These are phyloP conservation scores for Irpex rosettiformis DNA, from an alignment of 1,284 basidiomycete species.

Conservation along the genomic window DNA sequence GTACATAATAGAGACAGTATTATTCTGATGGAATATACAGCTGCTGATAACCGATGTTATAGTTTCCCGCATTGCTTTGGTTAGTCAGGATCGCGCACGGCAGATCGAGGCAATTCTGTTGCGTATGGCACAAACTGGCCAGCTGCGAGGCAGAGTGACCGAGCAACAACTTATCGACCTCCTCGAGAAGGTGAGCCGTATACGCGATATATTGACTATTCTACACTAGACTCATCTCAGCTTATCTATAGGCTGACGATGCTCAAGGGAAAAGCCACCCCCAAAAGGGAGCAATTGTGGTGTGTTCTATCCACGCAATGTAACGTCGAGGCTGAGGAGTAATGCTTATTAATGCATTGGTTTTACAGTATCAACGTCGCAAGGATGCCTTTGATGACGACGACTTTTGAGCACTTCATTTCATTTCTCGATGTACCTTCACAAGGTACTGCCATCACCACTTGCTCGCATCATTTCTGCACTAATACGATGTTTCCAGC, in stretches of 20 bases:
- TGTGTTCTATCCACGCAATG: conserved; percentile 32
- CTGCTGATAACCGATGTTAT: conserved; percentile 1
- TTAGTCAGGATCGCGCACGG: conserved; percentile 83
- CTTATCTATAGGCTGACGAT: conserved; percentile 55
- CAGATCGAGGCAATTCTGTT: conserved; percentile 86
- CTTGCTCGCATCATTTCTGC: too few relatives aligned
- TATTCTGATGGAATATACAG: conserved; percentile 2
- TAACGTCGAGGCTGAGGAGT: not conserved
- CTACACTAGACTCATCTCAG: conserved; percentile 1
- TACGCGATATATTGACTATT: not conserved
- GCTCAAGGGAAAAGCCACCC: conserved; percentile 50
- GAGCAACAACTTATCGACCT: conserved; percentile 90
- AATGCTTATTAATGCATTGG: not conserved
- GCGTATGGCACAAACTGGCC: conserved; percentile 92
- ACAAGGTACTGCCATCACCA: too few relatives aligned
- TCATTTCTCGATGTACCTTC: conserved; percentile 3
- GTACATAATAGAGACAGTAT: conserved; percentile 34
- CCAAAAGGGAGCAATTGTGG: conserved; percentile 67
- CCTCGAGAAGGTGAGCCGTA: conserved; percentile 77
- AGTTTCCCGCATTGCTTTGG: conserved; percentile 92
- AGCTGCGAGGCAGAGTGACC: conserved; percentile 80
- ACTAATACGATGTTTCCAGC: too few relatives aligned
- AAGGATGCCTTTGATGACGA: conserved; percentile 67
- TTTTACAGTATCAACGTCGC: conserved; percentile 65
- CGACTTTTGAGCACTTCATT: conserved; percentile 46